Evolutionary conservation across 75 land plant genomes (phyloP), one percentile per base, ranked within the genome.

Genomic region (Sequoiadendron giganteum): DNA sequence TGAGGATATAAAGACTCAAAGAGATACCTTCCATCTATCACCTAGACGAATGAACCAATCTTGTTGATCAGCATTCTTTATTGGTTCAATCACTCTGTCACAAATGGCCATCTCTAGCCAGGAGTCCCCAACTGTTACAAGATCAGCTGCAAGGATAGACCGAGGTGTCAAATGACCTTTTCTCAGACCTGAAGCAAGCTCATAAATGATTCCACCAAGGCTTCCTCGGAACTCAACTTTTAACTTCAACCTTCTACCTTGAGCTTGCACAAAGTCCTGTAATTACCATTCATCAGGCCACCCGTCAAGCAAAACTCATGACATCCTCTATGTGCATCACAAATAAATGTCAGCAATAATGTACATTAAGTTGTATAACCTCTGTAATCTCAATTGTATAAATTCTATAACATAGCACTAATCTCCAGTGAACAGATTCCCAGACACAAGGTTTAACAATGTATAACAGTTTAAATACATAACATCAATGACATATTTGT

Each of bases 111-210:
- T 88, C 73, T 72, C 89, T 30, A 98, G 91, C 99, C 99, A 98
- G 16, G 98, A 95, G 84, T 98, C 99, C 85, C 97, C 98, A 88
- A 98, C 10, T n/a, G 95, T 94, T 21, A 98, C 94, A 86, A 95
- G 68, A 92, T 98, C 99, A 88, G 99, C 98, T 14, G 94, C 90
- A 90, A 95, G 85, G 56, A 90, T 90, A 52, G 98, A 96, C 73
- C 89, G 88, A 25, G 91, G 91, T 45, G 86, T 68, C 36, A 95
- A 16, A 19, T 84, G 83, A 6, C 87, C 87, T 75, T 89, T 90
- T 10, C 87, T 87, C 13, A 89, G 86, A 77, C 93, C 90, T 38
- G 36, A 30, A 65, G 88, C 88, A 38, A 98, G 89, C 36, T 95
- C 94, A 87, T 89, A 86, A 79, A 90, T 91, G 30, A 95, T 95